A percentile compares a stretch with the other conserved stretches of the same genome.
Conservation (phyloP, 208 protist species). For the Leptomonas seymouri region DNA sequence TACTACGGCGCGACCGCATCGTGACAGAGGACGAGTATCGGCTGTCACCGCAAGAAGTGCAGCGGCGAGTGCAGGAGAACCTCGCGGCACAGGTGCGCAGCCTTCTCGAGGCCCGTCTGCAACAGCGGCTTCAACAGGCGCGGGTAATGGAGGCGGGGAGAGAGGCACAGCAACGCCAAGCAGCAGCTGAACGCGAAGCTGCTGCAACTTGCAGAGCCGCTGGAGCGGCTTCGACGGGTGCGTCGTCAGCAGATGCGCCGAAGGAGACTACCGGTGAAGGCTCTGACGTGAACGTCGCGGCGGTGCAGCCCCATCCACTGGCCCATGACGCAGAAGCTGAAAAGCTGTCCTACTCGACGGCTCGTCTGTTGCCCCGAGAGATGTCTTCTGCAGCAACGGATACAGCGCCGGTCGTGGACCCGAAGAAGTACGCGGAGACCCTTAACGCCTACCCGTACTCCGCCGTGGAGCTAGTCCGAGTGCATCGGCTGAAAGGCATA, state of each 20-base stretch:
- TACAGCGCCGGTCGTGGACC: not conserved
- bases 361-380: no score
- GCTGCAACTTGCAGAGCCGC: not conserved
- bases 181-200: not conserved
- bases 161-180: not conserved
- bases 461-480: constrained; percentile 44
- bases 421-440: not conserved
- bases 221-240: not conserved
- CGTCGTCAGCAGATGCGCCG: not conserved
- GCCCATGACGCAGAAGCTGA: no score
- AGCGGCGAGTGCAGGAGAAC: constrained; percentile 21
- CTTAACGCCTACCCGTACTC: constrained; percentile 20
- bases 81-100: constrained; percentile 27
- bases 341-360: not conserved
- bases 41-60: constrained; percentile 21
- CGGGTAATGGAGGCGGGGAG: constrained; percentile 1
- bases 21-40: constrained; percentile 28
- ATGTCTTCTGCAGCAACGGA: not conserved
- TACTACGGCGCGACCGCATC: not conserved
- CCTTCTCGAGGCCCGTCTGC: constrained; percentile 24
- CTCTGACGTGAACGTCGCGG: not conserved
- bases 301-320: no score
- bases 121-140: constrained; percentile 22
- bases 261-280: not conserved
- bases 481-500: constrained; percentile 49